A percentile compares a stretch with the other conserved stretches of the same genome.
These are phyloP conservation scores for Rhododendron simsii DNA, from an alignment of 148 eudicot genomes.

Conservation along the genomic window DNA sequence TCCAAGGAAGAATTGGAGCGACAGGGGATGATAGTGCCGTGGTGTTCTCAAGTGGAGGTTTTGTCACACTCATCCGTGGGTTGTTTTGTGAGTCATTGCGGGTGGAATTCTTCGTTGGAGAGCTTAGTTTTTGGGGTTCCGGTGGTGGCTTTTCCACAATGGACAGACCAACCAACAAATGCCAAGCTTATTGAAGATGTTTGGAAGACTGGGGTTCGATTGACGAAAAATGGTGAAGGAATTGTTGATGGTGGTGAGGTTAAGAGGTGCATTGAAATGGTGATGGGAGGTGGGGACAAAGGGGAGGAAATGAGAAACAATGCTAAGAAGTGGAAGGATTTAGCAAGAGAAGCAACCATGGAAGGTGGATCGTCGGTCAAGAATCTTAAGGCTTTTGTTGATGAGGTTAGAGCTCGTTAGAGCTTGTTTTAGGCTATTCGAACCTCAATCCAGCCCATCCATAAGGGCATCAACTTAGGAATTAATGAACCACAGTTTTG, in stretches of 20 bases:
- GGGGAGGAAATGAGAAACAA: constrained; percentile 5
- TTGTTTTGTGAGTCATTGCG: constrained; percentile 30
- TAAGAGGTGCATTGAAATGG: constrained; percentile 6
- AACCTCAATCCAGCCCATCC: too few relatives aligned
- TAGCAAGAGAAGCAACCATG: not conserved
- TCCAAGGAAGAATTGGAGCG: constrained; percentile 6
- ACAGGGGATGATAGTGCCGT: constrained; percentile 29
- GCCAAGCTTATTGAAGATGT: constrained; percentile 23
- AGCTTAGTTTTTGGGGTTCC: constrained; percentile 20
- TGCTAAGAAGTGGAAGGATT: constrained; percentile 3
- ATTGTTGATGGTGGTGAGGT: not conserved
- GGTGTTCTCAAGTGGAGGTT: constrained; percentile 38
- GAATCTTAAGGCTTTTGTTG: constrained; percentile 7
- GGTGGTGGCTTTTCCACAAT: constrained; percentile 19
- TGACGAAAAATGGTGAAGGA: not conserved
- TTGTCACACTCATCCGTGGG: constrained; percentile 21
- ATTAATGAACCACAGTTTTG: too few relatives aligned
- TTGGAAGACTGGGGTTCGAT: not conserved
- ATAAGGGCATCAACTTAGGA: too few relatives aligned
- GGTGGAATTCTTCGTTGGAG: constrained; percentile 32
- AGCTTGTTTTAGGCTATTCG: not conserved
- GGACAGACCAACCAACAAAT: constrained; percentile 20
- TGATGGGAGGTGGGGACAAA: not conserved
- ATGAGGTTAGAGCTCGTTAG: not conserved
- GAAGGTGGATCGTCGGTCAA: not conserved